phyloP scores from a whole-genome alignment of 306 rosid species.

The Purshia tridentata region DNA sequence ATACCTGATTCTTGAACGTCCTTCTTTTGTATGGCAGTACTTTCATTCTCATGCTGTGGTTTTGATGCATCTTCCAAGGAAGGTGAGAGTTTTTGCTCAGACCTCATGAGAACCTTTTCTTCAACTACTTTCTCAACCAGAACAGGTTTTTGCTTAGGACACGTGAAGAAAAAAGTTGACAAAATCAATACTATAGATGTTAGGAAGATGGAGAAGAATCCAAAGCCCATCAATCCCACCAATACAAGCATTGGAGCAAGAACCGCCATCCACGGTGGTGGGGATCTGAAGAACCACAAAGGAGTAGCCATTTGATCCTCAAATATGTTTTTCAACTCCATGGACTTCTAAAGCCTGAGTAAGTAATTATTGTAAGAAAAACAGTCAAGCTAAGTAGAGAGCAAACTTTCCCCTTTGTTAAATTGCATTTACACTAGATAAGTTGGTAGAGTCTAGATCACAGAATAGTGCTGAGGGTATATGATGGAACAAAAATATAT shows the following conservation, averaged over 20 bases:
- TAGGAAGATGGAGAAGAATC: constrained; percentile 42
- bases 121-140: constrained; percentile 20
- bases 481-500: not conserved
- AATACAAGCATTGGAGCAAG: constrained; percentile 43
- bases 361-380: constrained; percentile 15
- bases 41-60: constrained; percentile 20
- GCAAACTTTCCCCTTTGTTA: constrained; percentile 20
- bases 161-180: constrained; percentile 39
- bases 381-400: constrained; percentile 1
- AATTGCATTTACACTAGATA: constrained; percentile 20
- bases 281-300: constrained; percentile 50
- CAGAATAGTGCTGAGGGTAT: not conserved
- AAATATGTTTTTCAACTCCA: constrained; percentile 47
- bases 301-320: constrained; percentile 53
- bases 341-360: constrained; percentile 34
- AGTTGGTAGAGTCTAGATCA: constrained; percentile 22
- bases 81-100: constrained; percentile 3
- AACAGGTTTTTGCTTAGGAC: constrained; percentile 35
- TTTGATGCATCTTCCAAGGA: constrained; percentile 28
- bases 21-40: constrained; percentile 9
- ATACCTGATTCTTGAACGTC: constrained; percentile 30
- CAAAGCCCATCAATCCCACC: constrained; percentile 44
- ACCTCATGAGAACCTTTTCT: constrained; percentile 6
- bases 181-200: constrained; percentile 43
- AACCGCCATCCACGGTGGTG: constrained; percentile 50